Conservation (phyloP, 1,139 yeast genomes). For the Lodderomyces margitis region DNA sequence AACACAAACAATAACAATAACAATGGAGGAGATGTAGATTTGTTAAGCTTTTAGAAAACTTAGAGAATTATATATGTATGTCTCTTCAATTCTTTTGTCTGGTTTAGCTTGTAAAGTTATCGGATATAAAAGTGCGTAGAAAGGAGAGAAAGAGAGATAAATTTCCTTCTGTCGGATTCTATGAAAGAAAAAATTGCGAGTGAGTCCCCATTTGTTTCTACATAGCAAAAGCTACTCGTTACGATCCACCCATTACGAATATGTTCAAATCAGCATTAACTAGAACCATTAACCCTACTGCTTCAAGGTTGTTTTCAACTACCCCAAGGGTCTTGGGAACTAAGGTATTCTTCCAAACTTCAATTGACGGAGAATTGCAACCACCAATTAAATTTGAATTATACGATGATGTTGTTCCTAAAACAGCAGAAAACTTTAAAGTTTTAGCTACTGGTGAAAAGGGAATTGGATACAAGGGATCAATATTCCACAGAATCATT, state of each 20-base stretch:
- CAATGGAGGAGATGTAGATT: conserved; percentile 30
- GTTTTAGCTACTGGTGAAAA: conserved; percentile 93
- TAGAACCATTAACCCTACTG: conserved; percentile 14
- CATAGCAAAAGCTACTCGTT: not conserved
- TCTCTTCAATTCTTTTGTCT: not conserved
- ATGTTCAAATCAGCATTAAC: conserved; percentile 4
- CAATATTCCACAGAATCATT: conserved; percentile 51
- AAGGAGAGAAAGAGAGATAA: too few species aligned
- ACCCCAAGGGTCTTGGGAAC: conserved; percentile 31
- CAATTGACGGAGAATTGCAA: conserved; percentile 33
- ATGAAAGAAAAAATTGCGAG: not conserved
- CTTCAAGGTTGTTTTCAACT: conserved; percentile 28
- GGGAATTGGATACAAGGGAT: conserved; percentile 73
- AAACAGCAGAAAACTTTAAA: conserved; percentile 95
- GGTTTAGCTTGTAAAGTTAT: too few species aligned
- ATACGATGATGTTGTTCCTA: conserved; percentile 89
- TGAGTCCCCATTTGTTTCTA: too few species aligned
- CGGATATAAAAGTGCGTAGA: too few species aligned
- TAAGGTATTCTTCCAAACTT: conserved; percentile 36
- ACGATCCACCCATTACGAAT: not conserved
- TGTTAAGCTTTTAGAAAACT: conserved; percentile 28
- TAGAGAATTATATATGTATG: not conserved
- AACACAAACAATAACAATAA: conserved; percentile 13
- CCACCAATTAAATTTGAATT: conserved; percentile 48
- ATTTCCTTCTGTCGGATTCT: not conserved